These are phyloP conservation scores for Microbotryomycetes sp. DNA, from an alignment of 1,284 basidiomycete species.

Conservation along the genomic window DNA sequence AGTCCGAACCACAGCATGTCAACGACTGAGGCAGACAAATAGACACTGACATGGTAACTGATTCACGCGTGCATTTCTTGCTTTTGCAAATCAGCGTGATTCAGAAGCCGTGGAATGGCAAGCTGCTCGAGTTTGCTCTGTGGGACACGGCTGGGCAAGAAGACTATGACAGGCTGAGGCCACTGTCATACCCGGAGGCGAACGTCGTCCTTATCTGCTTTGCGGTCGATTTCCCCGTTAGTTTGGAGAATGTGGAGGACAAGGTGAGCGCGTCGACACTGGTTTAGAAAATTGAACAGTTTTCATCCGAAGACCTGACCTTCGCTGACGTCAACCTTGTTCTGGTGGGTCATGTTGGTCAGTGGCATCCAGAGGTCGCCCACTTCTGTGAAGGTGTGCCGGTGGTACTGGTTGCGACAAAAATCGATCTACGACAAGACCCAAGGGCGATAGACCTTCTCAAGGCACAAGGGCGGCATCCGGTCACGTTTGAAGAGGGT, in stretches of 20 bases:
- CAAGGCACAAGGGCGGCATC: constrained; percentile 70
- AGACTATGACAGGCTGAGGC: constrained; percentile 49
- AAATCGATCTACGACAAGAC: constrained; percentile 80
- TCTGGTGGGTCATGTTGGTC: constrained; percentile 7
- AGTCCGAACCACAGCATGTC: neutral
- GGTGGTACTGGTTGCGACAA: constrained; percentile 86
- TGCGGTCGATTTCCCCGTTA: constrained; percentile 84
- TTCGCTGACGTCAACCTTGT: neutral
- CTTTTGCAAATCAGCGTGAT: neutral
- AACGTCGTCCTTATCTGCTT: constrained; percentile 93
- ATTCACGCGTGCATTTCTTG: neutral
- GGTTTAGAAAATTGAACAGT: neutral
- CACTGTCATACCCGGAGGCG: constrained; percentile 79
- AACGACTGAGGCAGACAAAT: neutral
- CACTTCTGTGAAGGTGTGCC: constrained; percentile 85
- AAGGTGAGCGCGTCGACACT: constrained; percentile 55
- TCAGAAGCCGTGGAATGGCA: constrained; percentile 69
- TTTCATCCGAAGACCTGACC: neutral
- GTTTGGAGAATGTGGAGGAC: constrained; percentile 89
- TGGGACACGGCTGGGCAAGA: constrained; percentile 97
- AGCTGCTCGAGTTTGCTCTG: constrained; percentile 83
- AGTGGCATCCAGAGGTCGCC: constrained; percentile 92
- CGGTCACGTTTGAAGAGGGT: constrained; percentile 72
- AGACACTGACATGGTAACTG: too few species aligned
- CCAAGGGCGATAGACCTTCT: constrained; percentile 71